Evolutionary conservation across 2,329 filamentous ascomycete species (phyloP).

Genomic region (Fusarium nurragi): DNA sequence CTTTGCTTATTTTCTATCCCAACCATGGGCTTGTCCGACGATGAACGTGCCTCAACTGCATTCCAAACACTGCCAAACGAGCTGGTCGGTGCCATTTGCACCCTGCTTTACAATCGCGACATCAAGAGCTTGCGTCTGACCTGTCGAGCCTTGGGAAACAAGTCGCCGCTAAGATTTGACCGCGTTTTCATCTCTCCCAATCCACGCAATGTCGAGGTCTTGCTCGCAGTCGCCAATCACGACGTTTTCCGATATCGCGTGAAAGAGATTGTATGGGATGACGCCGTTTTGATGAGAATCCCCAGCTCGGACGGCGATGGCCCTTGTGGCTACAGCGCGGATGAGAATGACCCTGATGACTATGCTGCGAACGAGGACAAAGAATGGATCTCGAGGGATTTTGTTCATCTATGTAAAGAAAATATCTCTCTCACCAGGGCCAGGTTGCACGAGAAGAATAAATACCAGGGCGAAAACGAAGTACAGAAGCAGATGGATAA

Average conservation of each 20-base stretch:
- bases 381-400: background rate
- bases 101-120: background rate
- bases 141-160: background rate
- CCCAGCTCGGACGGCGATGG: fast-evolving
- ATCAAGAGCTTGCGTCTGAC: background rate
- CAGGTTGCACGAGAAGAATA: background rate
- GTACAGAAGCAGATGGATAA: background rate
- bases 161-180: background rate
- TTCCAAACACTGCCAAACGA: background rate
- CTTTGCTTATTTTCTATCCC: background rate
- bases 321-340: background rate
- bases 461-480: background rate
- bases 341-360: background rate
- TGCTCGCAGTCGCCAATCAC: constrained; percentile 5
- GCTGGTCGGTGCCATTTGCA: background rate
- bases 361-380: background rate
- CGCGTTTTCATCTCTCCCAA: constrained; percentile 12
- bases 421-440: background rate
- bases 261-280: constrained; percentile 12
- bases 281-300: background rate
- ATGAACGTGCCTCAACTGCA: background rate
- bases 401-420: background rate
- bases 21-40: background rate
- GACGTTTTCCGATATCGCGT: background rate
- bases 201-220: background rate